phyloP scores from a whole-genome alignment of 306 rosid species.

The Medicago arabica region DNA sequence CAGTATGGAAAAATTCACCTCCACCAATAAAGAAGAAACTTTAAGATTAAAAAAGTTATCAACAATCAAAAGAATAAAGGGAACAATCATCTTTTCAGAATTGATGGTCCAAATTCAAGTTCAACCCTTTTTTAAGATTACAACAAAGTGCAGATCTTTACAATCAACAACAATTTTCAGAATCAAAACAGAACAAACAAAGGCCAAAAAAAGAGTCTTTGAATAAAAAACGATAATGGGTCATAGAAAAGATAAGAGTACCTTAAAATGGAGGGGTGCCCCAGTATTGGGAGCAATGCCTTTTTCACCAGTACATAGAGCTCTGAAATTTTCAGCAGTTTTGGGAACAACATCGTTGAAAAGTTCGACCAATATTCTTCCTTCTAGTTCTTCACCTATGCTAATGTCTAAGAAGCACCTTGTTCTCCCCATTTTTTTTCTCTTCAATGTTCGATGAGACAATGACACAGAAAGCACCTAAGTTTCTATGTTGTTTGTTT shows the following conservation, averaged over 20 bases:
- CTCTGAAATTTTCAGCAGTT: conserved; percentile 84
- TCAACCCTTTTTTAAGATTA: conserved; percentile 29
- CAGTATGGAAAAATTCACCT: neutral
- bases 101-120: conserved; percentile 27
- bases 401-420: conserved; percentile 81
- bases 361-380: conserved; percentile 81
- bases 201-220: neutral
- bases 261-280: conserved; percentile 90
- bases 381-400: conserved; percentile 89
- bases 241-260: conserved; percentile 21
- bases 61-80: conserved; percentile 35
- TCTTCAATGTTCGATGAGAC: neutral
- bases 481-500: neutral
- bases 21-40: neutral
- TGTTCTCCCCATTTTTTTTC: conserved; percentile 61
- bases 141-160: conserved; percentile 31
- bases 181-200: neutral
- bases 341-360: conserved; percentile 75
- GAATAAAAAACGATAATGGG: neutral
- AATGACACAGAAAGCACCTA: neutral
- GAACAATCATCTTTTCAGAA: conserved; percentile 22
- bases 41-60: conserved; percentile 23
- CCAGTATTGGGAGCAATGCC: conserved; percentile 85
- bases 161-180: neutral
- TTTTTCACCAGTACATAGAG: conserved; percentile 90